A percentile compares a stretch with the other conserved stretches of the same genome.
phyloP scores from a whole-genome alignment of 2,329 filamentous ascomycete genomes.

The Diaporthe citrichinensis region DNA sequence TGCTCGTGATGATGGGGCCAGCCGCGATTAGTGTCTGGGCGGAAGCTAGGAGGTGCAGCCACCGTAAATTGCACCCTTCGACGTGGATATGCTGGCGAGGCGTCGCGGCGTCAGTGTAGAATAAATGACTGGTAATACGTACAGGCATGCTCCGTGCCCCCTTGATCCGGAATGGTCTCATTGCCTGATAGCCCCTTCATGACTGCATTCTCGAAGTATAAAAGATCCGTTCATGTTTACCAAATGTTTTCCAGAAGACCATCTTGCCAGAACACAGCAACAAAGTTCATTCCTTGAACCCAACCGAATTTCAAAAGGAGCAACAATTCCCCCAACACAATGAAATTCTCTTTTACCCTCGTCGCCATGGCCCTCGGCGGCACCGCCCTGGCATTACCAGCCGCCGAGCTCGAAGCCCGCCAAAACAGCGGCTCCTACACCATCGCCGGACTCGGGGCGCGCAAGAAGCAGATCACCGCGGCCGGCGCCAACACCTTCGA shows the following conservation, averaged over 20 bases:
- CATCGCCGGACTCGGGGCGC: not conserved
- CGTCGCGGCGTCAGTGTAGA: conserved; percentile 2
- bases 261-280: not conserved
- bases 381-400: not conserved
- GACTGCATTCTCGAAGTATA: not conserved
- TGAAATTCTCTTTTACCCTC: not conserved
- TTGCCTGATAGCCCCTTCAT: not conserved
- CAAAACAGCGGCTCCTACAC: conserved; percentile 24
- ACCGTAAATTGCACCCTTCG: conserved; percentile 17
- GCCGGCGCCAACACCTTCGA: not conserved
- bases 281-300: not conserved
- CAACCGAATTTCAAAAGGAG: not conserved
- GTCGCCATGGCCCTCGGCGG: not conserved
- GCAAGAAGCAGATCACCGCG: not conserved
- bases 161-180: not conserved
- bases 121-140: conserved; percentile 1
- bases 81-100: conserved; percentile 11
- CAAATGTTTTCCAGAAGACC: not conserved
- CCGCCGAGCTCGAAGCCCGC: conserved; percentile 12
- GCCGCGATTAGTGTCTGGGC: conserved; percentile 17
- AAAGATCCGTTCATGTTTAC: not conserved
- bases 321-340: not conserved
- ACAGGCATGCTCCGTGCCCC: not conserved
- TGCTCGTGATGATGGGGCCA: not conserved
- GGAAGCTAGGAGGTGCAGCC: conserved; percentile 17